A percentile compares a stretch with the other conserved stretches of the same genome.
Conservation (phyloP, 192 early-diverging fungal species). For the Coemansia asiatica region DNA sequence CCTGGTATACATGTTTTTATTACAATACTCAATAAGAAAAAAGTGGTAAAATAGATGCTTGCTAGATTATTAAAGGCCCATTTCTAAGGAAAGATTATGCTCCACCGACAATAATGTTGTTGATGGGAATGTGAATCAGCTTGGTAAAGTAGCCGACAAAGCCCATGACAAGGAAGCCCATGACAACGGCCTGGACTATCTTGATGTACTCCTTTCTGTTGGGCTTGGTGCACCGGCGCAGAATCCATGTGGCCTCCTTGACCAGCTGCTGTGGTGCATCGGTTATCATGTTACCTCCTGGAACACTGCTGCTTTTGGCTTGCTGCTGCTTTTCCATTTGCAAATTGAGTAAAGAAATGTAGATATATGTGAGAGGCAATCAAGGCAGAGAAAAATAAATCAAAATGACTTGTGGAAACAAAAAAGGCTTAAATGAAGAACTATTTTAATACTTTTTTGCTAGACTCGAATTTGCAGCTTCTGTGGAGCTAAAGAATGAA, state of each 20-base stretch:
- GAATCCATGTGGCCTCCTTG: slow-evolving; percentile 88
- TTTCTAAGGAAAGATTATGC: slow-evolving; percentile 21
- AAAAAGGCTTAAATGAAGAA: too few relatives aligned
- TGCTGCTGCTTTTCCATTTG: slow-evolving; percentile 34
- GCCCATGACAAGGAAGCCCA: slow-evolving; percentile 96
- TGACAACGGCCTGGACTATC: slow-evolving; percentile 89
- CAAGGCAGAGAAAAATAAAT: too few relatives aligned
- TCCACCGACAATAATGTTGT: slow-evolving; percentile 94
- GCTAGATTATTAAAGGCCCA: too few relatives aligned
- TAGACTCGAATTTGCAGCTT: too few relatives aligned
- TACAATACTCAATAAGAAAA: neutral
- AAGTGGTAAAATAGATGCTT: neutral
- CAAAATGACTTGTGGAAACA: too few relatives aligned
- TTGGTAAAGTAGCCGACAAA: slow-evolving; percentile 98
- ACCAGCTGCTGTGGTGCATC: slow-evolving; percentile 89
- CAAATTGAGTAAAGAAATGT: too few relatives aligned
- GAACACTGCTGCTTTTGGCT: slow-evolving; percentile 2
- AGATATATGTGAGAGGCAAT: too few relatives aligned
- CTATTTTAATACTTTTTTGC: too few relatives aligned
- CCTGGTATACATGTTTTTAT: too few relatives aligned
- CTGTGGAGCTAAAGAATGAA: too few relatives aligned
- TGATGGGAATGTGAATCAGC: slow-evolving; percentile 99
- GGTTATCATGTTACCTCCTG: slow-evolving; percentile 58
- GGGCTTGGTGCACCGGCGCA: slow-evolving; percentile 98
- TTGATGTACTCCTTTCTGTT: slow-evolving; percentile 93